Conservation (phyloP, 2,329 filamentous ascomycete genomes). For the Fusarium ramigenum region DNA sequence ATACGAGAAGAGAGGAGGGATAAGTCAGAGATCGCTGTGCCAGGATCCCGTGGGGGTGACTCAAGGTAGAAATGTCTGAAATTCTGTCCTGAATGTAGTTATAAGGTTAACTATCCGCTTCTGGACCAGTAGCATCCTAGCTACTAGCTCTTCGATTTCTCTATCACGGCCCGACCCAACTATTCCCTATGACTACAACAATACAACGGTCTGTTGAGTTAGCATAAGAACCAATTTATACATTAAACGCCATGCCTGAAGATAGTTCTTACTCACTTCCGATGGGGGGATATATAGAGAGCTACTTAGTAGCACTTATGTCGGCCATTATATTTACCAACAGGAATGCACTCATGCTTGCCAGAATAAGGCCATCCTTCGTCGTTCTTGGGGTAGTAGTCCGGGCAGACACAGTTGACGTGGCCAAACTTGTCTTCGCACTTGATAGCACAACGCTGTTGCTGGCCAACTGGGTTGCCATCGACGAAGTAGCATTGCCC, state of each 20-base stretch:
- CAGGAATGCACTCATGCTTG: background rate
- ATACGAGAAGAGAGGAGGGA: background rate
- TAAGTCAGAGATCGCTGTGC: background rate
- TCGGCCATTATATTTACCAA: background rate
- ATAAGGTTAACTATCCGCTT: background rate
- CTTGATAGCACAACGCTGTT: background rate
- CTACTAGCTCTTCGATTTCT: background rate
- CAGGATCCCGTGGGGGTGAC: rapidly evolving
- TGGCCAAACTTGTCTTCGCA: background rate
- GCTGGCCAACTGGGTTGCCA: background rate
- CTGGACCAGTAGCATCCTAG: background rate
- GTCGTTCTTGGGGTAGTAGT: background rate
- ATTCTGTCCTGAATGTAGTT: background rate
- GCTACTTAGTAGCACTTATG: background rate
- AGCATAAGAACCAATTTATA: rapidly evolving
- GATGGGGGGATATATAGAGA: rapidly evolving
- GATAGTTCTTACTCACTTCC: background rate
- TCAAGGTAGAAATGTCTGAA: background rate
- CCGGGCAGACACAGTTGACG: background rate
- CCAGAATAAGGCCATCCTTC: background rate
- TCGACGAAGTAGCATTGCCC: background rate
- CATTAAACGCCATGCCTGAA: background rate
- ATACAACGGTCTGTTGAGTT: background rate
- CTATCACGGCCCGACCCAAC: background rate
- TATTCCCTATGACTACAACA: background rate